Base-by-base conservation (phyloP, 2,329 filamentous ascomycete genomes). In the Pseudomassariella vexata region DNA sequence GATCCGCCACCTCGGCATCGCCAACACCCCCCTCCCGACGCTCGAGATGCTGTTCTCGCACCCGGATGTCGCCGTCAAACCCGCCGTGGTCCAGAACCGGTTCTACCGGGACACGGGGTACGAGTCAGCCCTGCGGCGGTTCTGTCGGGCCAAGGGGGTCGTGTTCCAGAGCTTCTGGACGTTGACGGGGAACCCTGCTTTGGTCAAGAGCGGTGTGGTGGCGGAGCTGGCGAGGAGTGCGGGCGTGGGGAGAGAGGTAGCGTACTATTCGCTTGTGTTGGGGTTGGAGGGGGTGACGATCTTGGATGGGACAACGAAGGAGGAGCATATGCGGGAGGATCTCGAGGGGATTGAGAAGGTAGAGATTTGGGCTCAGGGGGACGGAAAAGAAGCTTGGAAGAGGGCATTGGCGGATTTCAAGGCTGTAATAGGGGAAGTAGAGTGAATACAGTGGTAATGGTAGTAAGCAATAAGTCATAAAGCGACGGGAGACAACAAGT, bases 81-180 rank as follows among this genome's bases (percentile, higher is more conserved):
- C 65, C 1, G 64, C 70, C 2, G 70, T 88, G 2, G 79, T 89
- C 5, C 85, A 92, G 59, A 90, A 92, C 49, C 72, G 82, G 2
- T 86, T 92, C 57, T 73, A 80, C 48, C 56, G 60, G 2, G 57
- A 60, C 3, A 82, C 76, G 0, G 49, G 53, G 3, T 83, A 73
- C 45, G 85, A 89, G 40, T 58, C 62, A 0, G 57, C 62, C 1
- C 55, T 89, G 11, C 71, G 84, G 15, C 56, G 60, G 1, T 68
- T 64, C 37, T 73, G 66, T 35, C 55, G 59, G n/a, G 44, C 52
- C 15, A 44, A 50, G 20, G 50, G 45, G 8, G 62, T 72, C 35
- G 45, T 57, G 10, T 75, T 70, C 45, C 70, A 76, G 53, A 57
- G 64, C 7, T 77, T 74, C 46, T 75, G 71, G 68, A 73, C 68